Base-by-base conservation (phyloP, 2,329 filamentous ascomycete genomes). In the Fusarium sp. region DNA sequence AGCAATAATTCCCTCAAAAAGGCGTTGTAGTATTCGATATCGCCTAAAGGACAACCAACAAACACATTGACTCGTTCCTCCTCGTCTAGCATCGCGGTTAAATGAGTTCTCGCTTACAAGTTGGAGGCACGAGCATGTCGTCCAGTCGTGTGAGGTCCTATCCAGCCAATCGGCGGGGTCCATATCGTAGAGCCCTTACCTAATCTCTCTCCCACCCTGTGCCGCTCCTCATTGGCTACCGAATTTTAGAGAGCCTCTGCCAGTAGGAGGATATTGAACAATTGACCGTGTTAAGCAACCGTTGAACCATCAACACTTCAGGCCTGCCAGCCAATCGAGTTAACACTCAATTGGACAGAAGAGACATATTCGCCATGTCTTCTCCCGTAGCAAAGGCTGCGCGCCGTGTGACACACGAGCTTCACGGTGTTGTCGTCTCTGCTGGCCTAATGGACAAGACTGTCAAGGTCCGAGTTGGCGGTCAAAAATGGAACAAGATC, bases 401-500 rank as follows among this genome's bases (percentile, higher is more conserved):
- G 63, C 82, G 82, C 60, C 82, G 81, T 60, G 84, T 85, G 55
- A 85, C 84, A 57, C 85, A 86, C 67, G 86, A 89, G 77, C 79
- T 90, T 64, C 86, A 87, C 68, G 92, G 92, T 70, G 89, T 95
- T 44, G 93, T 95, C 30, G 89, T 95, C 55, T 94, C 92, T 45
- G 90, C 93, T 12, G 93, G 93, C 26, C 87, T 91, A 66, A 95
- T 95, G 91, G 83, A 90, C 66, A 93, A 91, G 82, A 95, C 93
- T 6, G 92, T 95, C 64, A 95, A 93, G 82, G 93, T 95, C 70
- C 89, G 91, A 73, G 87, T 95, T 20, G 91, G 92, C 57, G 88
- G 87, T 20, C 89, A 91, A 79, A 88, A 89, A 79, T 95, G 92
- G 91, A 93, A 95, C 80, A 87, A 87, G 66, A 86, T 88, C 70